phyloP scores from a whole-genome alignment of 768 basidiomycete species.

The Russula abietina region DNA sequence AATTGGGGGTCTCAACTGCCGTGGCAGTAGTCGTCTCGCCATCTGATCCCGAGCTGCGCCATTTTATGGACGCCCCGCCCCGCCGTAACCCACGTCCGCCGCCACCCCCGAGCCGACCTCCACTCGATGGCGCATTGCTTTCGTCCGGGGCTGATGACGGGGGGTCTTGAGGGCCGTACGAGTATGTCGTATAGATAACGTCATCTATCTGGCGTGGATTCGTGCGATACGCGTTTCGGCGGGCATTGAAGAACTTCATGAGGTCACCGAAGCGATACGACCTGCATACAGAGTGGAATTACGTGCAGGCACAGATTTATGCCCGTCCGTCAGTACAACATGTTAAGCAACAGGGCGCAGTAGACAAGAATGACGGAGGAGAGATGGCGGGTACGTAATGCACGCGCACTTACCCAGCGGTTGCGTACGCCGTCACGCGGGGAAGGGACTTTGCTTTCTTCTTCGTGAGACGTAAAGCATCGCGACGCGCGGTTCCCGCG shows the following conservation, averaged over 20 bases:
- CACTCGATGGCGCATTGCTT: constrained; percentile 15
- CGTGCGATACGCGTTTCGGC: constrained; percentile 76
- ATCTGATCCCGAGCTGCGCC: constrained; percentile 27
- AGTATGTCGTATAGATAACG: constrained; percentile 90
- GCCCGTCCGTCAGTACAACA: neutral
- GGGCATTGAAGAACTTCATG: constrained; percentile 83
- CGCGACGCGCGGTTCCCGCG: constrained; percentile 86
- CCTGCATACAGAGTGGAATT: constrained; percentile 35
- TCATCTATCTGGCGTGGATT: constrained; percentile 86
- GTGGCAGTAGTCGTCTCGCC: constrained; percentile 24
- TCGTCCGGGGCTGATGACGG: constrained; percentile 20
- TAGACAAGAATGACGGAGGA: neutral
- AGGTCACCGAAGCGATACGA: constrained; percentile 87
- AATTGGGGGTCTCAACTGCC: constrained; percentile 21
- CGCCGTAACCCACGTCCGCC: neutral
- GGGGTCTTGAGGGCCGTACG: constrained; percentile 49
- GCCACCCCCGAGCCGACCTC: constrained; percentile 5
- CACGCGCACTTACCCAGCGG: constrained; percentile 60
- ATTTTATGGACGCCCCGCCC: constrained; percentile 24
- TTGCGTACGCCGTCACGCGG: constrained; percentile 94
- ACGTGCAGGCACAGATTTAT: neutral
- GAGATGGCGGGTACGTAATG: neutral
- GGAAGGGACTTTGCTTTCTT: constrained; percentile 90
- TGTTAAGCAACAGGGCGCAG: neutral
- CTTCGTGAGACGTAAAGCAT: constrained; percentile 86